Percentiles rank a stretch among this genome's conserved stretches.
Conservation (phyloP, 306 rosid species). For the Lithocarpus polystachyus region DNA sequence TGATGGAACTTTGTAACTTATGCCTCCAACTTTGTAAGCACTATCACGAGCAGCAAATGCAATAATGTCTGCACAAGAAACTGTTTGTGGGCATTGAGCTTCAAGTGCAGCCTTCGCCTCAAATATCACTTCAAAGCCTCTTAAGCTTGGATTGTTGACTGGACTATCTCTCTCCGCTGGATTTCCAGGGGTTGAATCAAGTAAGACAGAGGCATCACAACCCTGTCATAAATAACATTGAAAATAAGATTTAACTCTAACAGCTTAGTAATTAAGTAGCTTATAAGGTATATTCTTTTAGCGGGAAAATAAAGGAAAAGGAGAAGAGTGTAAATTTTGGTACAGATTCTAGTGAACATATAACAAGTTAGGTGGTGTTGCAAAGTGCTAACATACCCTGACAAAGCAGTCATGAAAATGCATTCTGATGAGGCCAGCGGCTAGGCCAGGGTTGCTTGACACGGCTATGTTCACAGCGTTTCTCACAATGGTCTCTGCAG, state of each 20-base stretch:
- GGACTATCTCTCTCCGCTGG: slow-evolving; percentile 28
- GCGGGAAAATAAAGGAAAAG: too few species aligned
- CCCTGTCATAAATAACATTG: slow-evolving; percentile 9
- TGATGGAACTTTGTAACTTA: background rate
- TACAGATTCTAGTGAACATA: too few species aligned
- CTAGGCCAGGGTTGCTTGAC: too few species aligned
- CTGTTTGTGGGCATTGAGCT: slow-evolving; percentile 33
- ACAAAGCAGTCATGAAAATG: too few species aligned
- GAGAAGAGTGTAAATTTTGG: too few species aligned
- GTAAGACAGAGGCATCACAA: slow-evolving; percentile 35
- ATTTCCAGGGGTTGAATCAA: slow-evolving; percentile 23
- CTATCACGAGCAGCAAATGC: slow-evolving; percentile 40
- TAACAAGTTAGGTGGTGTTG: too few species aligned
- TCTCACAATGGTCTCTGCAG: too few species aligned
- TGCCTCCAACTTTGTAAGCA: background rate
- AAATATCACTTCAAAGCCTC: slow-evolving; percentile 36
- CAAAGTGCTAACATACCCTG: too few species aligned
- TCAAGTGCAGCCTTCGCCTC: slow-evolving; percentile 31
- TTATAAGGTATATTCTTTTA: too few species aligned
- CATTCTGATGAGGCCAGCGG: too few species aligned
- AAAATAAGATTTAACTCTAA: background rate
- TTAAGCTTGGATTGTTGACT: slow-evolving; percentile 32
- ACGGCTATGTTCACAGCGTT: too few species aligned
- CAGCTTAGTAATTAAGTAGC: too few species aligned
- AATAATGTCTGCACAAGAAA: slow-evolving; percentile 37